Base-by-base conservation (phyloP, 495 filamentous ascomycete species). In the Bacidia rubella region DNA sequence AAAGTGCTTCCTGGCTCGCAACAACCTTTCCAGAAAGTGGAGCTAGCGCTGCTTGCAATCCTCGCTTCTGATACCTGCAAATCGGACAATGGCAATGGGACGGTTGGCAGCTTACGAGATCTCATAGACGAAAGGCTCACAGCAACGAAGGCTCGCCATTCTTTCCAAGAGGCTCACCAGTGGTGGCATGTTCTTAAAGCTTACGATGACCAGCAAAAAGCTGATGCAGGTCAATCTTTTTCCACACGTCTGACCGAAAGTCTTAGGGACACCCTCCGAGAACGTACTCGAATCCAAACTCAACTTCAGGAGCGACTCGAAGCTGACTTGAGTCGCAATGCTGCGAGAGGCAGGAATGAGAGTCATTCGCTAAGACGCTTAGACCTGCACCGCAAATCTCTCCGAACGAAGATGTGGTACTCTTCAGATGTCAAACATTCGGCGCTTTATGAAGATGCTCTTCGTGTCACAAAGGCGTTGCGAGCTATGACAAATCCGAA, bases 371-470 rank as follows among this genome's bases (percentile, higher is more conserved):
- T 47, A n/a, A 25, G 26, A 24, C 15, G 7, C 22, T 22, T 47
- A 0, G 44, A 22, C n/a, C 15, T 15, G 26, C 29, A 44, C 17
- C 55, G 57, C 7, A 80, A 81, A 49, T 76, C 80, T 21, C 68
- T 90, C 19, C 76, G 92, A 40, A 84, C 93, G 65, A 97, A 97
- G 73, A 95, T 95, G 87, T 98, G 92, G 92, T 98, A 95, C 65
- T 86, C 92, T 57, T 94, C 90, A 4, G 92, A 97, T 65, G 92
- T 97, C 41, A 82, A 85, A 51, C 90, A 95, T 60, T 96, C 90
- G 17, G 86, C 79, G 40, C 76, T 79, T 1, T 98, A 95, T 60
- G 90, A 94, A 54, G 85, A 93, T 63, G 88, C 88, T 21, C 81
- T 82, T 54, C 83, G 90, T 63, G 82, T 98, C 11, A 86, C 88